phyloP scores from a whole-genome alignment of 257 asterid genomes.

The Solanum stenotomum region DNA sequence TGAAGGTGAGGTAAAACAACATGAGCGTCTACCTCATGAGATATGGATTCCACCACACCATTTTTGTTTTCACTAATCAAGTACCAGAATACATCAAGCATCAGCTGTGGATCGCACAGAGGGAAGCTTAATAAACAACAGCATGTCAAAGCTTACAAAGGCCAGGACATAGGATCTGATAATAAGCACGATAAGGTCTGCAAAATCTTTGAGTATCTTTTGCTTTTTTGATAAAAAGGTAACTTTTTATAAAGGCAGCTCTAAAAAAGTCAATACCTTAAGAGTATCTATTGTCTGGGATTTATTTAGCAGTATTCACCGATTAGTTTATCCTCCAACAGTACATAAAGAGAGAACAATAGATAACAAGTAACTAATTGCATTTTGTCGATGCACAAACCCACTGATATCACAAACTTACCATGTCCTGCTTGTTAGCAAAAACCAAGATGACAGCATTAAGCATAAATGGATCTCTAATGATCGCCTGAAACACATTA shows the following conservation, averaged over 20 bases:
- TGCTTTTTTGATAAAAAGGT: not conserved
- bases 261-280: not conserved
- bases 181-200: not conserved
- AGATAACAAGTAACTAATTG: not conserved
- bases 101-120: not conserved
- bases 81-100: not conserved
- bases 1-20: not conserved
- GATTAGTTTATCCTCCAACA: not conserved
- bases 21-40: not conserved
- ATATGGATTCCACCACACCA: not conserved
- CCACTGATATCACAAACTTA: slow-evolving; percentile 15
- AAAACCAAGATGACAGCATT: slow-evolving; percentile 11
- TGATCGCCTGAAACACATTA: slow-evolving; percentile 9
- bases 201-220: not conserved
- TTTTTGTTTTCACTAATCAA: not conserved
- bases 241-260: not conserved
- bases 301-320: not conserved
- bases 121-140: not conserved
- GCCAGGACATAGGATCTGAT: not conserved
- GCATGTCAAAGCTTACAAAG: not conserved
- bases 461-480: slow-evolving; percentile 11
- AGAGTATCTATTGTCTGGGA: not conserved
- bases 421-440: slow-evolving; percentile 98
- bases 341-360: not conserved
- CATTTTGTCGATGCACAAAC: not conserved